phyloP scores from a whole-genome alignment of 2,329 filamentous ascomycete species.

The Aspergillus japonicus region DNA sequence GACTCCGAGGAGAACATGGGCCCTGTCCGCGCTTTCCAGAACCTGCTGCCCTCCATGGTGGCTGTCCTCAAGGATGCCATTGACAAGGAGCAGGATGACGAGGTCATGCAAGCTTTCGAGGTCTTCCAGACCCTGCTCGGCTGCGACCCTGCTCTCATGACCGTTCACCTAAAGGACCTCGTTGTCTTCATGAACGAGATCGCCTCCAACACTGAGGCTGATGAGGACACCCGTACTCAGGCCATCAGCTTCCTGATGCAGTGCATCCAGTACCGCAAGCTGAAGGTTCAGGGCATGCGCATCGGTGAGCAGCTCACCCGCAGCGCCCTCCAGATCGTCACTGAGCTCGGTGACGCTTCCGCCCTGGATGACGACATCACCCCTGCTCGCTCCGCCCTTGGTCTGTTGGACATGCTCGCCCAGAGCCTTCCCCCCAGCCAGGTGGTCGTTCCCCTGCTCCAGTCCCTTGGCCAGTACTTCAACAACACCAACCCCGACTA shows the following conservation, averaged over 20 bases:
- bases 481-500: constrained; percentile 70
- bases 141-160: constrained; percentile 81
- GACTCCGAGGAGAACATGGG: constrained; percentile 81
- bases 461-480: constrained; percentile 80
- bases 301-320: constrained; percentile 84
- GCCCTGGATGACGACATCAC: constrained; percentile 82
- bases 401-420: constrained; percentile 83
- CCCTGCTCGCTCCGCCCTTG: constrained; percentile 79
- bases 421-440: constrained; percentile 87
- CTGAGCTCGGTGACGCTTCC: constrained; percentile 70
- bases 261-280: constrained; percentile 83
- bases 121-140: constrained; percentile 94
- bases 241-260: constrained; percentile 93
- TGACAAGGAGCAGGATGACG: constrained; percentile 77
- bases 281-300: constrained; percentile 90
- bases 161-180: constrained; percentile 82
- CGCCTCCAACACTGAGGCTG: constrained; percentile 69
- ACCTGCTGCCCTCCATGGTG: constrained; percentile 83
- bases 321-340: constrained; percentile 84
- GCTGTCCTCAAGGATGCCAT: constrained; percentile 82
- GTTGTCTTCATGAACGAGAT: constrained; percentile 93
- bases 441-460: constrained; percentile 87
- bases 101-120: constrained; percentile 86
- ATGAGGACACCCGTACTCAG: constrained; percentile 84
- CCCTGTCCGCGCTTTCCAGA: constrained; percentile 72